phyloP scores from a whole-genome alignment of 2,329 filamentous ascomycete genomes.

The Epichloe bromicola region DNA sequence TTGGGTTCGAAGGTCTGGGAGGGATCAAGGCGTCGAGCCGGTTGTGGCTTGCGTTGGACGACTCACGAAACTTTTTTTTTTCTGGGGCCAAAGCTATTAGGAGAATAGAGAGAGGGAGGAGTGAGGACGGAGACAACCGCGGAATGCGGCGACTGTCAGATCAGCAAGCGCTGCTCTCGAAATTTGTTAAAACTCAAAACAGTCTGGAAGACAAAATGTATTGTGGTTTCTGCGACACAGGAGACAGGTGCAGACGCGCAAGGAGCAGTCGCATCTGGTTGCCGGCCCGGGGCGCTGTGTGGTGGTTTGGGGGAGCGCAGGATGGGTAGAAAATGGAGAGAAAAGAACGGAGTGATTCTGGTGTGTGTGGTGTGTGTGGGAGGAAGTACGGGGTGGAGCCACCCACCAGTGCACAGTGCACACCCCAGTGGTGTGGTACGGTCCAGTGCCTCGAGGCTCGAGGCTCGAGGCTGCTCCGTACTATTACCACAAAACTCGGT shows the following conservation, averaged over 20 bases:
- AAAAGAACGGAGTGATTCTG: too few relatives aligned
- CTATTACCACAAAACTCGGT: too few relatives aligned
- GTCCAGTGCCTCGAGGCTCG: too few relatives aligned
- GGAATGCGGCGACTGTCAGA: background rate
- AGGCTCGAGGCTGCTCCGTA: too few relatives aligned
- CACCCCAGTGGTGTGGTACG: too few relatives aligned
- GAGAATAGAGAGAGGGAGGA: background rate
- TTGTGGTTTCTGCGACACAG: background rate
- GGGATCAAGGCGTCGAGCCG: background rate
- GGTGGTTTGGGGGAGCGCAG: background rate
- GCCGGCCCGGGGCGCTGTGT: conserved; percentile 1
- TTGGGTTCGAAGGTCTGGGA: background rate
- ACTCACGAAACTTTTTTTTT: conserved; percentile 4
- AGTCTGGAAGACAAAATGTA: background rate
- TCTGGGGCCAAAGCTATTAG: background rate
- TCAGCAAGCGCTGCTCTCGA: background rate
- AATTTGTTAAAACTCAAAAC: background rate
- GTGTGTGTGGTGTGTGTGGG: too few relatives aligned
- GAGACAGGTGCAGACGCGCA: conserved; percentile 3
- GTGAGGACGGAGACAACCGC: background rate
- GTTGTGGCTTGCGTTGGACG: background rate
- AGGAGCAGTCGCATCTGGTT: conserved; percentile 3
- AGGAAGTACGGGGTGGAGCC: too few relatives aligned
- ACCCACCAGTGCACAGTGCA: too few relatives aligned
- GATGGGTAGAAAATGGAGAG: background rate